Base-by-base conservation (phyloP, 768 basidiomycete genomes). In the Mycena polygramma region DNA sequence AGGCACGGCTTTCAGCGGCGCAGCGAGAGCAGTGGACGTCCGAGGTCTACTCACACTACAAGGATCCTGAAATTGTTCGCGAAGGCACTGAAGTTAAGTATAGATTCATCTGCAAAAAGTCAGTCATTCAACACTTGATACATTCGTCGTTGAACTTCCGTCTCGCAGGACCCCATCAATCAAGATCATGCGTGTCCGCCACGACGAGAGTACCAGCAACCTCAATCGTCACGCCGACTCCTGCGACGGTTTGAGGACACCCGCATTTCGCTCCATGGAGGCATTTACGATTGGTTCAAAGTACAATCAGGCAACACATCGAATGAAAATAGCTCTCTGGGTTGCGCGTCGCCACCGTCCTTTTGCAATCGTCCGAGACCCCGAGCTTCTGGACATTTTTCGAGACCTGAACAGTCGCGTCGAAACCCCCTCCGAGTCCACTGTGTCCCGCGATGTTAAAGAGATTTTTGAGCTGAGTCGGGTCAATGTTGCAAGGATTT, bases 161-260 rank as follows among this genome's bases (percentile, higher is more conserved):
- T n/a, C 46, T 48, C 20, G 46, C 43, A 46, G 57, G 19, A 59
- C 30, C 22, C 57, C 41, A 24, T 46, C 57, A 2, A 19, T 59
- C 15, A 59, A 43, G 45, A 46, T 59, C 22, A 59, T 8, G 7
- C 57, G 43, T 14, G 30, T 11, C 10, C 57, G 57, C 9, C 57
- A 59, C 20, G 43, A 59, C 17, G 57, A 59, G 7, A 59, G 43
- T 22, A 59, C 43, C 1, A 59, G 57, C 45, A 59, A 59, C 15
- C 20, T 59, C 15, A 11, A 14, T 6, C 24, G 57, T 13, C 57
- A 59, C 10, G 57, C 20, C 5, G 41, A 45, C 46, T 15, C 24
- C 57, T 59, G 57, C 26, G 30, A 30, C 36, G 26, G 17, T 17
- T 26, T 9, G 17, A 26, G 7, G 11, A 19, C 10, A 14, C 20